Base-by-base conservation (phyloP, 2,329 filamentous ascomycete genomes). In the Aspergillus sergii region DNA sequence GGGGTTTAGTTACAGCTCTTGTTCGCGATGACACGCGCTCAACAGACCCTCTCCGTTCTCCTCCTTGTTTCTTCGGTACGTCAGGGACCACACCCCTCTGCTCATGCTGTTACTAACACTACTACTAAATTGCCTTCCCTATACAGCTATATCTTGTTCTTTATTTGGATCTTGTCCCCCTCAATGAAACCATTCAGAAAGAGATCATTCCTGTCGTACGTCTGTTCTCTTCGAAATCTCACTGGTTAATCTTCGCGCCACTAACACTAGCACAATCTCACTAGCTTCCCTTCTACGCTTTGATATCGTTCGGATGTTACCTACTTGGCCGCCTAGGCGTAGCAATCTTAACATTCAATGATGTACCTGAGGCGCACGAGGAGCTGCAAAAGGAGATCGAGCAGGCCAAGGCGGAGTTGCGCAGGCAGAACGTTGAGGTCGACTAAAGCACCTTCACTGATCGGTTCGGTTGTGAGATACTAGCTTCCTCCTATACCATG, bases 281-380 rank as follows among this genome's bases (percentile, higher is more conserved):
- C 19, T 57, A 97, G 94, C 87, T 98, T 55, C 95, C 95, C 61
- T 92, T 97, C 83, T 99, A 94, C 91, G 88, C 88, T 54, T 84
- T 98, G 71, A 91, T 99, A 69, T 89, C 91, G 26, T 94, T 98
- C 76, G 95, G 94, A 79, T 91, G 94, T 66, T 94, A 93, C 81
- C 89, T 99, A 23, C 90, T 99, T 68, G 93, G 91, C 82, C 92
- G 93, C 72, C 90, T 99, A 66, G 95, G 95, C 73, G 91, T 89
- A 83, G 95, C 95, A 68, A 92, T 99, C 72, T 85, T 97, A 76
- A 97, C 93, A 62, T 99, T 99, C 86, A 95, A 97, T 84, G 94
- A 98, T 80, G 93, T 96, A 56, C 94, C 94, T 60, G 87, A 92
- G 66, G 95, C 95, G 58, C 91, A 98, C 80, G 88, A 89, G 76